Evolutionary conservation across 768 basidiomycete genomes (phyloP), one percentile per base, ranked within the genome.

Genomic region (Myochromella boudieri): DNA sequence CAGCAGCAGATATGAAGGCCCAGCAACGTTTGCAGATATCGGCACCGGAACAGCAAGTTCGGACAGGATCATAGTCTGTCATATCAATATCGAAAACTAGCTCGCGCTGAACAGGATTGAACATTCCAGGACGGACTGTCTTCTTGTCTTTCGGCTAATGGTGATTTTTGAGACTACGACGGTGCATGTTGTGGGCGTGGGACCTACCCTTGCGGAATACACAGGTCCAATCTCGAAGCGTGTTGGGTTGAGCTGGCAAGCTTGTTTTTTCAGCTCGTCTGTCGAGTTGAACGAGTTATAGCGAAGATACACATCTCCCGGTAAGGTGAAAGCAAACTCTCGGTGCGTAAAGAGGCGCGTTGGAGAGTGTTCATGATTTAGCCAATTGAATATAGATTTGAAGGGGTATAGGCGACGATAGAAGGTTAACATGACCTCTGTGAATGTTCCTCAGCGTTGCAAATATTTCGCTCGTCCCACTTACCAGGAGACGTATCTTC

Each of bases 31-130:
- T 79, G 70, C 97, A 99, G 65, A 99, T 95, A 46, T 80, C 84
- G 36, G 93, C 91, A 38, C 81, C 89, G 10, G 85, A 84, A 69
- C 97, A 98, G 67, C 97, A 99, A 1, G 94, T 97, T 38, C 97
- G 85, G 59, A 98, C 81, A 36, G 84, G 75, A 63, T 99, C 95
- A 68, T 98, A 99, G 68, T 99, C 97, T 12, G 97, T 95, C 97
- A 99, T 97, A 68, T 99, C 97, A 63, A 99, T 97, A 81, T 99
- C 97, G 63, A 99, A 97, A 0, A 98, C 95, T 33, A 99, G 85
- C 64, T 98, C 97, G 48, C 97, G 86, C 53, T 82, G 79, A 26
- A 80, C 63, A 0, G 97, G 93, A 34, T 76, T 72, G 55, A 97
- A 84, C n/a, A 84, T 71, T 9, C 82, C 81, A 8, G 70, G 57